Evolutionary conservation across 2,329 filamentous ascomycete species (phyloP).

Genomic region (Grosmannia huntii): DNA sequence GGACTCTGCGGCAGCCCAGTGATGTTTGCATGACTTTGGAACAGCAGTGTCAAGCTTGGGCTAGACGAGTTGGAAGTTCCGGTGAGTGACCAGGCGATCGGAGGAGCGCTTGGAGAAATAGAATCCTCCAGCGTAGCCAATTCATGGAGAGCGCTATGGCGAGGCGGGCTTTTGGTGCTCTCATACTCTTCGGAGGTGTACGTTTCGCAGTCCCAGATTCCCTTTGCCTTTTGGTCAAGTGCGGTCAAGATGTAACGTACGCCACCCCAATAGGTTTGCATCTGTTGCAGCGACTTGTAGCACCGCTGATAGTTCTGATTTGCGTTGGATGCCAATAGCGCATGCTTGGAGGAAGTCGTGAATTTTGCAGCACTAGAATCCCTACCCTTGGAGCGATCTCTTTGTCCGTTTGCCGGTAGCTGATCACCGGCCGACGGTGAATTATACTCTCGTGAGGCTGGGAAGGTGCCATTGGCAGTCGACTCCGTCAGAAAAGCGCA

Average conservation of each 20-base stretch:
- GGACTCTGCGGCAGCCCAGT: neutral
- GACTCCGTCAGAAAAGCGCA: conserved; percentile 83
- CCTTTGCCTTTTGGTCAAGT: conserved; percentile 76
- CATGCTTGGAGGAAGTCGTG: conserved; percentile 45
- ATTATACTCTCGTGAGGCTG: conserved; percentile 47
- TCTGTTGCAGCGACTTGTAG: conserved; percentile 67
- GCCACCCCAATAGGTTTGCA: conserved; percentile 79
- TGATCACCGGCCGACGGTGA: conserved; percentile 21
- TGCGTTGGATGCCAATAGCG: conserved; percentile 64
- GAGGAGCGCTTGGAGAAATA: conserved; percentile 35
- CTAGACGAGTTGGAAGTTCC: conserved; percentile 77
- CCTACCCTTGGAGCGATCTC: neutral
- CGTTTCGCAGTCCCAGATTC: conserved; percentile 65
- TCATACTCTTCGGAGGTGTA: conserved; percentile 65
- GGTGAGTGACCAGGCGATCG: conserved; percentile 76
- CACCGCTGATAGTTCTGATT: conserved; percentile 81
- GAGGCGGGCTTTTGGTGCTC: conserved; percentile 44
- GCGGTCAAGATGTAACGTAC: conserved; percentile 79
- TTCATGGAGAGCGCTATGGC: conserved; percentile 27
- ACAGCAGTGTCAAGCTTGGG: conserved; percentile 71
- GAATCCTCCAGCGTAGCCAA: conserved; percentile 33
- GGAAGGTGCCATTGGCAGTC: conserved; percentile 54
- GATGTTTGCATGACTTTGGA: conserved; percentile 37
- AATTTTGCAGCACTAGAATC: conserved; percentile 9
- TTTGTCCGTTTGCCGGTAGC: neutral